These are phyloP conservation scores for Pleodorina starrii DNA, from an alignment of 139 green algal species.

Conservation along the genomic window DNA sequence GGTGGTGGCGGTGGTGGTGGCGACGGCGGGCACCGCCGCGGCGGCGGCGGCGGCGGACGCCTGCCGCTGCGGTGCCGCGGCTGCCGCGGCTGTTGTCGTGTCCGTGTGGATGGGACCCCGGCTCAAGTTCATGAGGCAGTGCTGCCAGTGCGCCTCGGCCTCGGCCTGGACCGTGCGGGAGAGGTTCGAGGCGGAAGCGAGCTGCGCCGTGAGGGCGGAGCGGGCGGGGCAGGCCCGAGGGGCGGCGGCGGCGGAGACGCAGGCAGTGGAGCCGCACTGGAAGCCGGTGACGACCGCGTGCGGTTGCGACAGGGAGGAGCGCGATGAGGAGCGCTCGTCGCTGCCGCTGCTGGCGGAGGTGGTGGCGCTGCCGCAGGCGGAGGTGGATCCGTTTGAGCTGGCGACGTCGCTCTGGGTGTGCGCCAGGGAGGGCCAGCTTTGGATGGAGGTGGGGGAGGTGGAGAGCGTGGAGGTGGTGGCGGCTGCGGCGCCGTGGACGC, in stretches of 20 bases:
- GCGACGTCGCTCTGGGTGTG: not conserved
- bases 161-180: not conserved
- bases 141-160: not conserved
- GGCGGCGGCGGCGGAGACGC: too few relatives aligned
- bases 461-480: not conserved
- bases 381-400: not conserved
- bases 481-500: conserved; percentile 4
- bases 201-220: not conserved
- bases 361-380: not conserved
- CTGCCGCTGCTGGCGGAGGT: not conserved
- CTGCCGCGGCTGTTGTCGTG: too few relatives aligned
- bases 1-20: too few relatives aligned
- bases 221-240: not conserved
- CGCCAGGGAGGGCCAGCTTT: not conserved
- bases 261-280: too few relatives aligned
- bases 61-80: not conserved
- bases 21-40: too few relatives aligned
- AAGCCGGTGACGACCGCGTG: not conserved
- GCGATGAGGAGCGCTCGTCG: not conserved
- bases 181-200: not conserved
- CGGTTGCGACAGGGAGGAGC: not conserved
- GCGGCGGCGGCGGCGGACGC: not conserved
- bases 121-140: not conserved
- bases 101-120: too few relatives aligned
- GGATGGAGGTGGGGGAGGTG: not conserved